Base-by-base conservation (phyloP, 2,329 filamentous ascomycete genomes). In the Elsinoe arachidis region DNA sequence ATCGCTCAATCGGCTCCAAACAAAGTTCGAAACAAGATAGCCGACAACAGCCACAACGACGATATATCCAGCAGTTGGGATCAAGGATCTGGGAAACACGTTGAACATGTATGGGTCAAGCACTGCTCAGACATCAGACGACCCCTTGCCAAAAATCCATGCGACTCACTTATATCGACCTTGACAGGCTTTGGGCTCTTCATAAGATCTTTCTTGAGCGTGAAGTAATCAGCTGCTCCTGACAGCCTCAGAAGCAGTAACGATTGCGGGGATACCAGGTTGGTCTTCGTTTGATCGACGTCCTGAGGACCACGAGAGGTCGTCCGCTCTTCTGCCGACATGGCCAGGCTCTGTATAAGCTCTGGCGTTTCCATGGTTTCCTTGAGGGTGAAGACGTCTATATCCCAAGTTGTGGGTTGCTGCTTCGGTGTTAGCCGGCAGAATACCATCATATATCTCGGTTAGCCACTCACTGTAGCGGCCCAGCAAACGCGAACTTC, bases 401-500 rank as follows among this genome's bases (percentile, higher is more conserved):
- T 19, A 15, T 54, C 10, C 43, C 46, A 38, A 1, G 23, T 38
- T 6, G 54, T 56, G n/a, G 54, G 54, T 38, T 55, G 57, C 46
- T 58, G 9, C 35, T 17, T 1, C 26, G 37, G 38, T n/a, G 19
- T 38, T 9, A 47, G n/a, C n/a, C 4, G 11, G 43, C 15, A 2
- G 4, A 15, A 23, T 21, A 3, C n/a, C 2, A 43, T 44, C 5
- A 46, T n/a, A 15, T 14, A 37, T 49, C 43, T 10, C 14, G 11
- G 7, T 11, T 11, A 12, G 7, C 30, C 33, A 79, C 87, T 73
- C 79, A 96, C 92, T 60, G 86, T 93, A 39, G 93, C 93, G 60
- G 90, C 80, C 91, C 92, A 99, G 74, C 92, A 97, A 59, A 96
- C 79, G 56, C 93, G 84, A 51, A 95, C 80, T 76, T 99, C 93